Conservation (phyloP, 2,329 filamentous ascomycete genomes). For the Talaromyces sp. region DNA sequence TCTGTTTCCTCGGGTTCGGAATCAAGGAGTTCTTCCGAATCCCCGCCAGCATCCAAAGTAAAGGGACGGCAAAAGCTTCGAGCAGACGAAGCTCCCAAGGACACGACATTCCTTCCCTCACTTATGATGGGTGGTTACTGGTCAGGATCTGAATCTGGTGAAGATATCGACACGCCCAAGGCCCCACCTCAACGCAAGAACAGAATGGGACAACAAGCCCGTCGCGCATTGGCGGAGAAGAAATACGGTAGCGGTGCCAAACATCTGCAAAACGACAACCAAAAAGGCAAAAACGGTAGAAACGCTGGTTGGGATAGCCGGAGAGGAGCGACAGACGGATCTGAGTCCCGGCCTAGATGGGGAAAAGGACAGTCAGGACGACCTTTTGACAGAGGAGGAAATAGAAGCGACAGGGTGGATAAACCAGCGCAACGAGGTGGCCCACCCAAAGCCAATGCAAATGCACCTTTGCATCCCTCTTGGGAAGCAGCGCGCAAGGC, state of each 20-base stretch:
- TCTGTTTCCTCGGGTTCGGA: conserved; percentile 33
- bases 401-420: background rate
- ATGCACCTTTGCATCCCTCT: conserved; percentile 54
- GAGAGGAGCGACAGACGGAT: conserved; percentile 46
- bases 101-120: conserved; percentile 56
- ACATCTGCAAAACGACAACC: conserved; percentile 37
- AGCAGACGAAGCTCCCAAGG: conserved; percentile 19
- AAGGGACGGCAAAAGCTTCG: conserved; percentile 13
- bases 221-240: conserved; percentile 57
- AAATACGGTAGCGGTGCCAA: conserved; percentile 57
- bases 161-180: conserved; percentile 40
- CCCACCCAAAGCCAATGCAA: conserved; percentile 28
- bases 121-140: conserved; percentile 59
- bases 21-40: conserved; percentile 23
- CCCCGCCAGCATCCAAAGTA: conserved; percentile 22
- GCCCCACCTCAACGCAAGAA: conserved; percentile 50
- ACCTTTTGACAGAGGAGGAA: conserved; percentile 8
- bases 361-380: conserved; percentile 16
- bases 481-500: conserved; percentile 60
- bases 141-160: conserved; percentile 56
- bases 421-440: conserved; percentile 9
- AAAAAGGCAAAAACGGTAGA: conserved; percentile 25
- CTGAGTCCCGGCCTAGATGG: conserved; percentile 18
- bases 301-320: conserved; percentile 56
- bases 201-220: conserved; percentile 57